Base-by-base conservation (phyloP, 140 eudicot species). In the Stevia rebaudiana region DNA sequence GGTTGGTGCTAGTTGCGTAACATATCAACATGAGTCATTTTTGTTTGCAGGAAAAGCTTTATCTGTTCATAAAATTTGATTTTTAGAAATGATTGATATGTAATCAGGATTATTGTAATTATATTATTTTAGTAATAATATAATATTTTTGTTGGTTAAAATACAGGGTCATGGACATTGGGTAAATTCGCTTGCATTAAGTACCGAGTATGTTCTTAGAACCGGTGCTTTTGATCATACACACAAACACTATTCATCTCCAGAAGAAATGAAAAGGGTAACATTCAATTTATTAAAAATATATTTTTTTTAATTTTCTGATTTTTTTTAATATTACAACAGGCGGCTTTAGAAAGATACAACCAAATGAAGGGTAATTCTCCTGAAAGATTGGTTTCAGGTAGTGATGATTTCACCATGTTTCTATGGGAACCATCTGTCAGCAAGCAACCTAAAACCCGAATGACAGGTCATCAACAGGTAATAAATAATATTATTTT, bases 401-500 rank as follows among this genome's bases (percentile, higher is more conserved):
- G 98, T 7, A 85, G 96, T 49, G 98, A 92, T 75, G 98, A 92
- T 69, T 92, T 92, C 65, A 92, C 98, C 80, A 92, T 92, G 98
- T 92, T 87, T 56, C 80, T 92, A 10, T 92, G 98, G 98, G 98
- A 92, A 63, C 98, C 98, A 46, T 74, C 84, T 70, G 83, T 81
- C 42, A 81, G 95, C 79, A 92, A 92, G 73, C 95, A 88, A 52
- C 98, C 91, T 16, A 92, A 87, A 79, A 74, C 95, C 72, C 89
- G 96, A 52, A 85, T 92, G 98, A 88, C 98, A 12, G 98, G 98
- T 66, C 98, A 92, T 82, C 98, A 92, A 57, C 98, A 92, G 96
- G 98, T 90, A 80, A 39, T 35, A n/a, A n/a, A n/a, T n/a, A 8
- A 1, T 44, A n/a, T 65, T 18, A 4, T 1, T 61, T 53, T 4